Conservation (phyloP, 768 basidiomycete genomes). For the Tylopilus vinaceipallidus region DNA sequence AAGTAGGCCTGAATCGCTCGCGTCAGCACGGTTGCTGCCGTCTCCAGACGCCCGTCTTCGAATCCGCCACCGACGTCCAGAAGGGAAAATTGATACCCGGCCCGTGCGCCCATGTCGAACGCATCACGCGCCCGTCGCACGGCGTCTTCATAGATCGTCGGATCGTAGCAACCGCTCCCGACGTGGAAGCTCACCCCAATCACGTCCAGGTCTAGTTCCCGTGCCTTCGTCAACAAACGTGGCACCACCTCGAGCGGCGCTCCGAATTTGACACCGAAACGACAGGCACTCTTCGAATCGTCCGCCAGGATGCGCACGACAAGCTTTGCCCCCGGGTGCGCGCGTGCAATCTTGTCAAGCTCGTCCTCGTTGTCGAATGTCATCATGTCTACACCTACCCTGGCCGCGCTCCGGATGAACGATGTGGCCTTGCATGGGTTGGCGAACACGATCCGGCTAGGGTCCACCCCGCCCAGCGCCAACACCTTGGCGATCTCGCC, state of each 20-base stretch:
- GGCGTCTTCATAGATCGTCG: conserved; percentile 86
- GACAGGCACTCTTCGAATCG: conserved; percentile 92
- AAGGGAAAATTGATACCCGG: conserved; percentile 78
- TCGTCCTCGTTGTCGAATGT: conserved; percentile 99
- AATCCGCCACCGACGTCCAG: conserved; percentile 98
- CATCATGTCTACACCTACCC: conserved; percentile 84
- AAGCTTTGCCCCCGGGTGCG: conserved; percentile 79
- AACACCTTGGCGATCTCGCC: conserved; percentile 87
- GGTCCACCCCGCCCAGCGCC: conserved; percentile 66
- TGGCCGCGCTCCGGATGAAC: conserved; percentile 84
- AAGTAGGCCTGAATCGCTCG: conserved; percentile 77
- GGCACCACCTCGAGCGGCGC: conserved; percentile 82
- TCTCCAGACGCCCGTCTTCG: conserved; percentile 82
- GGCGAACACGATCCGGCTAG: conserved; percentile 90
- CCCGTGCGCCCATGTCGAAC: conserved; percentile 83
- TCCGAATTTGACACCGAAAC: conserved; percentile 95
- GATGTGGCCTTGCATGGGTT: conserved; percentile 98
- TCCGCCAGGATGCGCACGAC: conserved; percentile 97
- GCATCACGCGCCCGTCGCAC: conserved; percentile 76
- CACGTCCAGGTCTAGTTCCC: conserved; percentile 77
- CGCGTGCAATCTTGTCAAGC: conserved; percentile 84
- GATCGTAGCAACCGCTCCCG: conserved; percentile 94
- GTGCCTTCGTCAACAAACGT: conserved; percentile 73
- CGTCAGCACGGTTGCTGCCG: conserved; percentile 68
- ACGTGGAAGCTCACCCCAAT: conserved; percentile 98